phyloP scores from a whole-genome alignment of 495 filamentous ascomycete genomes.

The Penicillium egyptiacum region DNA sequence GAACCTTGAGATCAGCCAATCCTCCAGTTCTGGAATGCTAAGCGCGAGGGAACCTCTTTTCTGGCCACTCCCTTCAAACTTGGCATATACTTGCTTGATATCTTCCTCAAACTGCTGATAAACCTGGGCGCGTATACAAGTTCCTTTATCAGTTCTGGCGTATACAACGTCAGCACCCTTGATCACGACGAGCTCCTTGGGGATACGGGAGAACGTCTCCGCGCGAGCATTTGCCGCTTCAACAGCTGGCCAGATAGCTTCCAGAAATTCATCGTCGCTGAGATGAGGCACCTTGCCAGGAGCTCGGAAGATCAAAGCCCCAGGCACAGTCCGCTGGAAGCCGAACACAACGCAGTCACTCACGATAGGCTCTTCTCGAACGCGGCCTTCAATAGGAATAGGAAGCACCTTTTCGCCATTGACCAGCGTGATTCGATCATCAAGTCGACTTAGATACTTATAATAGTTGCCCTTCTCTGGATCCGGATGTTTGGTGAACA shows the following conservation, averaged over 20 bases:
- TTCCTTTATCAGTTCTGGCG: constrained; percentile 56
- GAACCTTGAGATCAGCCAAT: constrained; percentile 30
- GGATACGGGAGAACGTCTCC: constrained; percentile 54
- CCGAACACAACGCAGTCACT: constrained; percentile 45
- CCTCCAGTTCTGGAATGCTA: constrained; percentile 24
- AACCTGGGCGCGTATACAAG: constrained; percentile 54
- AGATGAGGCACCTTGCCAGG: constrained; percentile 34
- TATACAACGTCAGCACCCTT: constrained; percentile 48
- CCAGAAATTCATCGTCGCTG: constrained; percentile 46
- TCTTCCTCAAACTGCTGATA: constrained; percentile 50
- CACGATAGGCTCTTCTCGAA: constrained; percentile 36
- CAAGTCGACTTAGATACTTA: constrained; percentile 59
- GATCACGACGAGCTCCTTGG: constrained; percentile 51
- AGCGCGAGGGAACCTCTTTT: constrained; percentile 22
- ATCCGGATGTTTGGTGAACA: constrained; percentile 54
- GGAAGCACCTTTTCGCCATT: constrained; percentile 72
- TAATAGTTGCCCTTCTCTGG: constrained; percentile 53
- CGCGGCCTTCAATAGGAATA: constrained; percentile 55
- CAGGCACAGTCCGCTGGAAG: constrained; percentile 37
- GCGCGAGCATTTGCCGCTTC: constrained; percentile 47
- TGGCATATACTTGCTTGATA: constrained; percentile 49
- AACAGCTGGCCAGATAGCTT: constrained; percentile 53
- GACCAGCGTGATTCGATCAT: constrained; percentile 60
- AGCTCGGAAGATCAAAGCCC: constrained; percentile 50
- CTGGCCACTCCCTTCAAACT: constrained; percentile 26